Base-by-base conservation (phyloP, 371 early-diverging fungal species). In the Dinochytrium kinnereticum region DNA sequence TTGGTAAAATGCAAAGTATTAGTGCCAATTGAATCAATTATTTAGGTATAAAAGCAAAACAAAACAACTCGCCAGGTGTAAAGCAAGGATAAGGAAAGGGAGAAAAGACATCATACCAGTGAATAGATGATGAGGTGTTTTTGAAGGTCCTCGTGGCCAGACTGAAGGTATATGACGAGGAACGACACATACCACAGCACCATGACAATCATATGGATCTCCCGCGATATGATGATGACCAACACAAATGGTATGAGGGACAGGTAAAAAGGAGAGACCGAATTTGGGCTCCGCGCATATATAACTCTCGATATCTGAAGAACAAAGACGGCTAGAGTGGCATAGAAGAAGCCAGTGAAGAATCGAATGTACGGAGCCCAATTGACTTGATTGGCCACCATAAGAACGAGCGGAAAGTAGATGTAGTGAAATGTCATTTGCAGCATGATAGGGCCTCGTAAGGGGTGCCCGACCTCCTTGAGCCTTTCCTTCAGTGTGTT, bases 171-270 rank as follows among this genome's bases (percentile, higher is more conserved):
- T 21, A 83, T 78, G 24, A 80, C 67, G 34, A 84, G 57, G 66
- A 84, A 77, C 51, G 81, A 78, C n/a, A 77, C 75, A 68, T 74
- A 81, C 85, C 85, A 84, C 31, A 84, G 71, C 64, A 80, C 72
- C 74, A 78, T 74, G n/a, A 72, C 80, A 13, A 84, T 53, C 68
- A 76, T 69, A 59, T 85, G 85, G 1, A 77, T 77, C 53, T 84
- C 82, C 5, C 85, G 71, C 7, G 85, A 82, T 13, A 82, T 80
- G 51, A 78, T 70, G 13, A 80, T 74, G 15, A 84, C 44, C 39
- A 75, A 26, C 7, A 26, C 70, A 36, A 80, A 82, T 19, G 85
- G 84, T 2, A 74, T 15, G n/a, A 82, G 38, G 1, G 83, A 84
- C 15, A 78, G 10, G 73, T 80, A 80, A 64, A 75, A 74, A n/a